These are phyloP conservation scores for Xerocomellus amylosporus DNA, from an alignment of 768 basidiomycete species.

Conservation along the genomic window DNA sequence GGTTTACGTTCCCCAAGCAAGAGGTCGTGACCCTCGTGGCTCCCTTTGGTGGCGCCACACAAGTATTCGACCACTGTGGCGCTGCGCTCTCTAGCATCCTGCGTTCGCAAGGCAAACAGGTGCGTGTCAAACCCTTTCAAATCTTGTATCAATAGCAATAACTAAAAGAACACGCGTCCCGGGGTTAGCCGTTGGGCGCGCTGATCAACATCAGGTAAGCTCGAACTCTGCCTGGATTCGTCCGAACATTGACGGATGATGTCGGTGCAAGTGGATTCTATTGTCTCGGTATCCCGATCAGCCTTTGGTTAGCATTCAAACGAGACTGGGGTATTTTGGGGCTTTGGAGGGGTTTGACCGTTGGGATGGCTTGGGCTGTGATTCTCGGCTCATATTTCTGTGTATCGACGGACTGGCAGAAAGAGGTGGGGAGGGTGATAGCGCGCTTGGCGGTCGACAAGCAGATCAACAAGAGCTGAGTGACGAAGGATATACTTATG, in stretches of 20 bases:
- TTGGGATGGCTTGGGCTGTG: constrained; percentile 31
- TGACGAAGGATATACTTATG: background rate
- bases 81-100: constrained; percentile 78
- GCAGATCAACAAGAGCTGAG: background rate
- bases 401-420: constrained; percentile 63
- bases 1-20: constrained; percentile 10
- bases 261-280: constrained; percentile 58
- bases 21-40: constrained; percentile 44
- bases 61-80: constrained; percentile 76
- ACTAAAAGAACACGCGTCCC: background rate
- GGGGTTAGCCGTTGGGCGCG: constrained; percentile 64
- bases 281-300: constrained; percentile 77
- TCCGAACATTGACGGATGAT: background rate
- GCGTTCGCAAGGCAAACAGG: constrained; percentile 79
- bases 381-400: constrained; percentile 38
- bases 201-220: constrained; percentile 69
- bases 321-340: constrained; percentile 61
- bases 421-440: constrained; percentile 62
- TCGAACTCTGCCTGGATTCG: background rate
- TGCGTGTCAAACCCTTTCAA: constrained; percentile 13
- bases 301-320: constrained; percentile 73
- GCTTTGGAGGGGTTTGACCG: constrained; percentile 82
- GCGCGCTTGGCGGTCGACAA: constrained; percentile 51
- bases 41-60: constrained; percentile 76
- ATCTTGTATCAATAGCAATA: background rate